Base-by-base conservation (phyloP, 164 flowering plant genomes). In the Vitis rupestris region DNA sequence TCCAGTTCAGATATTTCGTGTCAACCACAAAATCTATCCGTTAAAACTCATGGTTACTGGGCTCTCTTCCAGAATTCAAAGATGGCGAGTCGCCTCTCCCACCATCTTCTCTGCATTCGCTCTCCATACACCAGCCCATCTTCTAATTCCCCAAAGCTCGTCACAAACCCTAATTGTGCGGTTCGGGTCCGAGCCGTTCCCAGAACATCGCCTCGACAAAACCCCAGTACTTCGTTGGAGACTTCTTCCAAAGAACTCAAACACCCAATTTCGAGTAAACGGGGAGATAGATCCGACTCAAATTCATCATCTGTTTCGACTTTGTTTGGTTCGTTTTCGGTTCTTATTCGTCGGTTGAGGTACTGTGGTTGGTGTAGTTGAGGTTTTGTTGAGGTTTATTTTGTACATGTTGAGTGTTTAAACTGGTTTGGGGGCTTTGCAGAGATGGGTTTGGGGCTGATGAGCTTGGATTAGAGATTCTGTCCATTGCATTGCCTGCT, bases 401-500 rank as follows among this genome's bases (percentile, higher is more conserved):
- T 11, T 48, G 23, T 31, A 8, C 8, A 3, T 16, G 37, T 52
- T 62, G 64, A 44, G 37, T 49, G 49, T 61, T 29, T 60, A 2
- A 12, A 0, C 12, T 11, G 10, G 4, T 19, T 64, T 37, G 44
- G 55, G 31, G 6, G 10, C n/a, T 44, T 63, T 69, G 70, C 65
- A 85, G 89, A 71, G 79, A 81, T 60, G 80, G 65, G 13, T 48
- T 84, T 66, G 79, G 61, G 69, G 19, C 72, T 63, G 93, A 84
- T 68, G 80, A 76, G 19, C 80, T 90, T 30, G 90, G 84, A 12
- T 47, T 69, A 77, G 92, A 88, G 69, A 87, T 92, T 50, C 64
- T 85, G 50, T 78, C 90, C 0, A 88, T 92, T 63, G 97, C 97
- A 12, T 75, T 90, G 70, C 95, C 97, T 29, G 97, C 97, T 63